These are phyloP conservation scores for Aspergillus terreus DNA, from an alignment of 2,329 filamentous ascomycete species.

Conservation along the genomic window DNA sequence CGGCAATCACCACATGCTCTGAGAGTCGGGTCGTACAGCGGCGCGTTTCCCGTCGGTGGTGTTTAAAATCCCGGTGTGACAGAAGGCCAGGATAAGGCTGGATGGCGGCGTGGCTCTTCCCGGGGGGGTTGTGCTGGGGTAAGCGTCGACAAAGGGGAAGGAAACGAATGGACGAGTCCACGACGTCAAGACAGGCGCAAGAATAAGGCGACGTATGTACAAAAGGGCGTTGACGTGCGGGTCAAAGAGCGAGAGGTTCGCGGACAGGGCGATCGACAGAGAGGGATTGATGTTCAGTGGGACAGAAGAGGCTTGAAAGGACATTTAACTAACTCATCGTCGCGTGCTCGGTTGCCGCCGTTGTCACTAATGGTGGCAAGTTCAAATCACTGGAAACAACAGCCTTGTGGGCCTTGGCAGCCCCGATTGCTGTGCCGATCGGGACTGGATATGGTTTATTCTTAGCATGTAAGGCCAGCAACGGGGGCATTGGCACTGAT, in stretches of 20 bases:
- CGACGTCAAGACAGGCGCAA: background rate
- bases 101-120: background rate
- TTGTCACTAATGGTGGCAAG: background rate
- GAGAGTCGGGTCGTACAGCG: background rate
- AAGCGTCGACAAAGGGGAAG: background rate
- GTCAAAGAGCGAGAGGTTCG: background rate
- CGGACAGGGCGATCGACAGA: background rate
- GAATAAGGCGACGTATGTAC: background rate
- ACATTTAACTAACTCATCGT: conserved; percentile 1
- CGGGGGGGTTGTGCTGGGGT: background rate
- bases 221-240: background rate
- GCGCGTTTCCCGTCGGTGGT: background rate
- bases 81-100: background rate
- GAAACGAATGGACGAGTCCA: background rate
- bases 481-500: background rate
- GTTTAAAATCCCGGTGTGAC: background rate
- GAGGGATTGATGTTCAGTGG: background rate
- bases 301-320: background rate
- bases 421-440: background rate
- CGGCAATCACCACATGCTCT: background rate
- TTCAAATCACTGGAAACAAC: background rate
- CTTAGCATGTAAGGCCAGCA: background rate
- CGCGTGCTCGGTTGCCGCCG: conserved; percentile 5
- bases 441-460: background rate
- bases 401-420: conserved; percentile 4